A percentile compares a stretch with the other conserved stretches of the same genome.
Conservation (phyloP, 2,329 filamentous ascomycete species). For the Colletotrichum lini region DNA sequence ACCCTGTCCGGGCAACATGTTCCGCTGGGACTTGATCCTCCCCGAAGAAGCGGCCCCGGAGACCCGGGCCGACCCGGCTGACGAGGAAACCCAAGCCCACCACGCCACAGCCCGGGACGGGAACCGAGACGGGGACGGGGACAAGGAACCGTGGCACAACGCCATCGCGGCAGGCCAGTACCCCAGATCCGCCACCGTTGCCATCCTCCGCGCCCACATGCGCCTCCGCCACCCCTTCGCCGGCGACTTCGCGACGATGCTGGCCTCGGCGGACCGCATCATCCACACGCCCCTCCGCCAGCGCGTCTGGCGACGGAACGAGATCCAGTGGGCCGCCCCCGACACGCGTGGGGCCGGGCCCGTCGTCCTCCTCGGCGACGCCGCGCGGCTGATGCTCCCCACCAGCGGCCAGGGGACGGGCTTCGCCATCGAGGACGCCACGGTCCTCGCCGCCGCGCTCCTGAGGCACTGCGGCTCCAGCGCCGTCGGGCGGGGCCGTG, state of each 20-base stretch:
- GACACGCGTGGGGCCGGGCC: constrained; percentile 21
- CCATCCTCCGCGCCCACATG: constrained; percentile 23
- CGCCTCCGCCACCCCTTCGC: constrained; percentile 44
- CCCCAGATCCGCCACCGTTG: constrained; percentile 14
- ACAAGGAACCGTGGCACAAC: constrained; percentile 12
- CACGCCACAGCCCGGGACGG: background rate
- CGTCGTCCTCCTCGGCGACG: constrained; percentile 45
- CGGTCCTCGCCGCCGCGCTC: constrained; percentile 44
- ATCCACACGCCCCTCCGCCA: constrained; percentile 46
- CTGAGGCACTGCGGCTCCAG: constrained; percentile 20
- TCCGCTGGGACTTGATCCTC: constrained; percentile 47
- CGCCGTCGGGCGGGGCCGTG: too few species aligned
- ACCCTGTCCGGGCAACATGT: constrained; percentile 42
- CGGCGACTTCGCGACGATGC: constrained; percentile 43
- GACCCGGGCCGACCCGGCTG: background rate
- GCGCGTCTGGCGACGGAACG: constrained; percentile 45
- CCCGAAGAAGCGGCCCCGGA: constrained; percentile 41
- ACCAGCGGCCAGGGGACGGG: constrained; percentile 48
- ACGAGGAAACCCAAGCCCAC: background rate
- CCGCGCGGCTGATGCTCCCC: constrained; percentile 46
- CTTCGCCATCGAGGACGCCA: constrained; percentile 48
- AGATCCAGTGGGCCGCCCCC: constrained; percentile 43
- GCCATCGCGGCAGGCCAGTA: constrained; percentile 30
- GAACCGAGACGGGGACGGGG: background rate
- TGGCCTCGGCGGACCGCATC: constrained; percentile 45